Conservation (phyloP, 331 rosid genomes). For the Quercus lobata region DNA sequence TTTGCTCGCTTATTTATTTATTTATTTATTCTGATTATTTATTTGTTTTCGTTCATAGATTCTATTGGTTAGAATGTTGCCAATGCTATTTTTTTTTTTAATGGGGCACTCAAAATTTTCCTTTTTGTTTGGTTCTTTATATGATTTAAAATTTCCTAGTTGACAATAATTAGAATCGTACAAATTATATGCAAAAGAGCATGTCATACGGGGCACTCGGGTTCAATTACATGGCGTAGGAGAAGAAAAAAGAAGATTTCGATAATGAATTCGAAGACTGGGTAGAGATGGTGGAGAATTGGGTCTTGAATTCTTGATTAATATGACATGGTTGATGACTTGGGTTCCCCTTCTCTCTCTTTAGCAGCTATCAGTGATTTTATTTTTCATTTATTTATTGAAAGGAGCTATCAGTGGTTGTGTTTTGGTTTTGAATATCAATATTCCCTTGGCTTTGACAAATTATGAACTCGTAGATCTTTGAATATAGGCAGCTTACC, state of each 20-base stretch:
- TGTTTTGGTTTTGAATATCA: neutral
- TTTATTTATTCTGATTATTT: neutral
- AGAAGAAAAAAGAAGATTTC: slow-evolving; percentile 44
- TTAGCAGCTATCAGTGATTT: neutral
- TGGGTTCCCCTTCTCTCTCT: slow-evolving; percentile 1
- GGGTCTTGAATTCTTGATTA: slow-evolving; percentile 32
- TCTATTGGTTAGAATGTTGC: neutral
- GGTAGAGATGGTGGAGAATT: slow-evolving; percentile 27
- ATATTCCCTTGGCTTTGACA: neutral
- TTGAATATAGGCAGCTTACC: slow-evolving; percentile 45
- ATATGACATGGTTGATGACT: slow-evolving; percentile 37
- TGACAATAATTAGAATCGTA: neutral
- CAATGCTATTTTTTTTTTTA: neutral
- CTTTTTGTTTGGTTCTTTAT: neutral
- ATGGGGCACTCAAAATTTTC: neutral
- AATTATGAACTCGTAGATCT: neutral
- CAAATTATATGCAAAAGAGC: slow-evolving; percentile 13
- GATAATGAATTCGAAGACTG: slow-evolving; percentile 43
- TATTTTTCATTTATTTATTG: no score
- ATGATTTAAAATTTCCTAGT: no score
- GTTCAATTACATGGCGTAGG: slow-evolving; percentile 54
- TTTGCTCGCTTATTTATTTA: no score
- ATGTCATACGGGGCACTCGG: slow-evolving; percentile 41
- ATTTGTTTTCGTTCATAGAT: neutral
- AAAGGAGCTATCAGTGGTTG: no score